phyloP scores from a whole-genome alignment of 1,284 basidiomycete genomes.

The Rhizoctonia solani region DNA sequence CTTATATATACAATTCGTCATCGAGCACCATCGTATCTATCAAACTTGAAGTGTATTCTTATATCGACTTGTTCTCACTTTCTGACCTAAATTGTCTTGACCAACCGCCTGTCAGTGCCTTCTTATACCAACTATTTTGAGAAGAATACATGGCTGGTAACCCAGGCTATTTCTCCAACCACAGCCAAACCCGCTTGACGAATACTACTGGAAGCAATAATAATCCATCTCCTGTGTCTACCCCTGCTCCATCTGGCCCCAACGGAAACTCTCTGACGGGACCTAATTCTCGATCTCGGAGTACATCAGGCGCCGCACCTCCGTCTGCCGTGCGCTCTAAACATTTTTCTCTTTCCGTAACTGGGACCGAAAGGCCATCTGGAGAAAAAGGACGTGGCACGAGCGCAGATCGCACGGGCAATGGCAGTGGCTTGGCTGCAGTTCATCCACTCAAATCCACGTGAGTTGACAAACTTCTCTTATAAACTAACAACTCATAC shows the following conservation, averaged over 20 bases:
- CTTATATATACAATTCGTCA: constrained; percentile 16
- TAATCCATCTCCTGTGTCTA: constrained; percentile 26
- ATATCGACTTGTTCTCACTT: constrained; percentile 5
- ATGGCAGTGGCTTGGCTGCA: constrained; percentile 9
- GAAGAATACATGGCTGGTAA: constrained; percentile 20
- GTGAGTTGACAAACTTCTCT: constrained; percentile 65
- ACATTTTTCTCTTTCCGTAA: constrained; percentile 28
- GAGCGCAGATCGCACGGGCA: constrained; percentile 1
- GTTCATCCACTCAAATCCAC: constrained; percentile 78
- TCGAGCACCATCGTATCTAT: constrained; percentile 18
- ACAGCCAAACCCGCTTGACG: constrained; percentile 69
- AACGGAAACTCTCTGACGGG: constrained; percentile 36
- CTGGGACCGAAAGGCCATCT: constrained; percentile 24
- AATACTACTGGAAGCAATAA: constrained; percentile 8
- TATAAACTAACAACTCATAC: constrained; percentile 26
- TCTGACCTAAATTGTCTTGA: not conserved
- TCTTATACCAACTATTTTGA: not conserved
- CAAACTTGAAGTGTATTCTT: constrained; percentile 23
- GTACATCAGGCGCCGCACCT: constrained; percentile 56
- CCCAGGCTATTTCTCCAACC: constrained; percentile 70
- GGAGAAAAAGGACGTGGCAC: constrained; percentile 20
- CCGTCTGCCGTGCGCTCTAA: constrained; percentile 45
- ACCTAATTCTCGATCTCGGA: constrained; percentile 43
- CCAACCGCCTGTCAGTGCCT: not conserved
- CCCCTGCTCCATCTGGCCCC: constrained; percentile 37